Conservation (phyloP, 1,284 basidiomycete species). For the Mixia osmundae region DNA sequence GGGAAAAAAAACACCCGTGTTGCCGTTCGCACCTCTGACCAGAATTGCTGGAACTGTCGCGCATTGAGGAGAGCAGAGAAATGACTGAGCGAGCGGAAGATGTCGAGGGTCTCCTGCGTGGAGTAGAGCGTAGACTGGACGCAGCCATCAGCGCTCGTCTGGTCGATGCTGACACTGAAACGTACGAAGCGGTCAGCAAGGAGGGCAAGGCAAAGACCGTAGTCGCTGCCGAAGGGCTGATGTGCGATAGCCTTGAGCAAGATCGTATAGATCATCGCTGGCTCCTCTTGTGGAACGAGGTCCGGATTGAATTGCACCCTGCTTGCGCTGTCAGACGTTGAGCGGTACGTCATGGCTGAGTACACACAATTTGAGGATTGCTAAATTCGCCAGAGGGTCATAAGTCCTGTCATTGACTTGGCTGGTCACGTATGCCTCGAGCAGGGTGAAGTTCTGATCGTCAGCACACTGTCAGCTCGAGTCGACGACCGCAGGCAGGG, state of each 20-base stretch:
- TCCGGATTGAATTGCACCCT: conserved; percentile 94
- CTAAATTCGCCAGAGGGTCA: conserved; percentile 77
- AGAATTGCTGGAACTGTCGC: no score
- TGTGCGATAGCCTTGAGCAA: conserved; percentile 72
- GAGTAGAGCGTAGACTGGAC: no score
- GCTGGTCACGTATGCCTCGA: conserved; percentile 83
- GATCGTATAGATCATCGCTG: conserved; percentile 43
- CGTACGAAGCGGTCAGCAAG: conserved; percentile 39
- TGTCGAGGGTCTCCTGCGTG: no score
- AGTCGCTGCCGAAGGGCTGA: conserved; percentile 47
- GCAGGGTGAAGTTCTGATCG: conserved; percentile 36
- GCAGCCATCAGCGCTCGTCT: no score
- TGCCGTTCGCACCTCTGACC: no score
- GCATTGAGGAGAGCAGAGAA: no score
- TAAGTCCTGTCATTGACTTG: conserved; percentile 76
- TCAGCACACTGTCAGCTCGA: background rate
- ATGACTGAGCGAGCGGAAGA: no score
- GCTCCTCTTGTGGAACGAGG: conserved; percentile 69
- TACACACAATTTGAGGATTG: conserved; percentile 52
- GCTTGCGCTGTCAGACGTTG: conserved; percentile 3
- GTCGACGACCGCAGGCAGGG: background rate
- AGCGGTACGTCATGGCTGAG: background rate
- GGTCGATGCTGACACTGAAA: background rate
- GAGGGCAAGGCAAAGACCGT: conserved; percentile 74
- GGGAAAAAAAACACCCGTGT: no score